Percentiles rank a stretch among this genome's conserved stretches.
Conservation (phyloP, 2,329 filamentous ascomycete species). For the Diaporthe capsici region DNA sequence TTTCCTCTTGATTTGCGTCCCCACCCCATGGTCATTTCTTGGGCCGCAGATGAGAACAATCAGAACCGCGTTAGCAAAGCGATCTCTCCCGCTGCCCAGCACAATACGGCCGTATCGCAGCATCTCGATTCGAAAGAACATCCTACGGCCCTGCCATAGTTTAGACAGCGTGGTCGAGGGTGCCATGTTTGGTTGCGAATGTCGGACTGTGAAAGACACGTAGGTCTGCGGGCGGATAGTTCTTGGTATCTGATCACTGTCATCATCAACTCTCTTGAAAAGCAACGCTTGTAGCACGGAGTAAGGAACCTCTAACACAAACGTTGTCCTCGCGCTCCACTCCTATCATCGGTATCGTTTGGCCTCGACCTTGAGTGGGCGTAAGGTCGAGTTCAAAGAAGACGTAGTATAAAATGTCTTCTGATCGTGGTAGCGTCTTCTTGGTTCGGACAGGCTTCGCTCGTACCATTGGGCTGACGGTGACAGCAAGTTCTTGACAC, state of each 20-base stretch:
- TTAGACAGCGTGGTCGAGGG: background rate
- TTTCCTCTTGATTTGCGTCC: background rate
- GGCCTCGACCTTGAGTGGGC: too few relatives aligned
- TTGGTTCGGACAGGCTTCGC: background rate
- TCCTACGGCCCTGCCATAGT: background rate
- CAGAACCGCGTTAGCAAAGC: too few relatives aligned
- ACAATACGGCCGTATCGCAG: too few relatives aligned
- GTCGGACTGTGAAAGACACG: background rate
- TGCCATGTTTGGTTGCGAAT: background rate
- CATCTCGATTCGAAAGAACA: background rate
- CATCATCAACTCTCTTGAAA: background rate
- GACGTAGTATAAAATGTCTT: too few relatives aligned
- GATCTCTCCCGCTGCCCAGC: background rate
- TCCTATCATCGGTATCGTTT: background rate
- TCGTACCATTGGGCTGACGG: background rate
- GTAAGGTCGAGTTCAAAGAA: background rate
- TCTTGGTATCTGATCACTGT: background rate
- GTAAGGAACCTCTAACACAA: background rate
- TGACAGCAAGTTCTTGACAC: background rate
- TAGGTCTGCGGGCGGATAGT: background rate
- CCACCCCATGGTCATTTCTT: too few relatives aligned
- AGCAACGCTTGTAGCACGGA: background rate
- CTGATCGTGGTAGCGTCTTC: background rate
- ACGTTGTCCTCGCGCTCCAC: background rate
- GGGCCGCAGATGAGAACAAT: background rate